Evolutionary conservation across 495 filamentous ascomycete species (phyloP), one percentile per base, ranked within the genome.

Genomic region (Lophium mytilinum): DNA sequence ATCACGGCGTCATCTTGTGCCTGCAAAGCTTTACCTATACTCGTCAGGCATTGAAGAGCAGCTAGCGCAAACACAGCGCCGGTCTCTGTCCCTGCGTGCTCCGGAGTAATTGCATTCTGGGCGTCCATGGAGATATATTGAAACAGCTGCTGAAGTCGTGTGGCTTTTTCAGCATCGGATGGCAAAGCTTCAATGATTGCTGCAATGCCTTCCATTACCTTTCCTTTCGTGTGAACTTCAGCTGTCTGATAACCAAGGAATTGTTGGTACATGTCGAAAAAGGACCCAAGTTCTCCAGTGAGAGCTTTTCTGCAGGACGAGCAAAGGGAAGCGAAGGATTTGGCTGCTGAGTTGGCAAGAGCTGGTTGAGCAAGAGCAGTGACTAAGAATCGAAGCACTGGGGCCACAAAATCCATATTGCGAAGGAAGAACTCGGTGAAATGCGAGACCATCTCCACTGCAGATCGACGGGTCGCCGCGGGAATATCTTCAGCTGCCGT

Each of bases 401-500:
- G 71, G 0, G 89, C 85, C 9, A 98, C 78, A 59, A 83, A 77
- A 54, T 84, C 75, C 17, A 81, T 74, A 64, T 89, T 80, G 30
- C 82, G 78, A 65, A 87, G 80, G 68, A 96, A 96, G 72, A 89
- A 96, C 37, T 83, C 79, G 35, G 84, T 80, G 70, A 93, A 96
- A 47, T 79, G 79, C 58, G 86, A 86, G 39, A 96, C 84, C 56
- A 90, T 75, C 53, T 82, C 80, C 37, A 96, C 79, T 19, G 88
- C 78, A 6, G 89, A 89, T 64, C 90, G 83, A 33, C 86, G 81
- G n/a, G 85, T 79, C 83, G 46, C 89, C 17, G 75, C 68, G 33
- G 63, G 67, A 48, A 75, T 71, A 14, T 72, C 72, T 63, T 83
- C 74, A 52, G 39, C 49, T 36, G 24, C 55, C 34, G 74, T 70